Evolutionary conservation across 495 filamentous ascomycete genomes (phyloP).

Genomic region (Aspergillus asperescens): DNA sequence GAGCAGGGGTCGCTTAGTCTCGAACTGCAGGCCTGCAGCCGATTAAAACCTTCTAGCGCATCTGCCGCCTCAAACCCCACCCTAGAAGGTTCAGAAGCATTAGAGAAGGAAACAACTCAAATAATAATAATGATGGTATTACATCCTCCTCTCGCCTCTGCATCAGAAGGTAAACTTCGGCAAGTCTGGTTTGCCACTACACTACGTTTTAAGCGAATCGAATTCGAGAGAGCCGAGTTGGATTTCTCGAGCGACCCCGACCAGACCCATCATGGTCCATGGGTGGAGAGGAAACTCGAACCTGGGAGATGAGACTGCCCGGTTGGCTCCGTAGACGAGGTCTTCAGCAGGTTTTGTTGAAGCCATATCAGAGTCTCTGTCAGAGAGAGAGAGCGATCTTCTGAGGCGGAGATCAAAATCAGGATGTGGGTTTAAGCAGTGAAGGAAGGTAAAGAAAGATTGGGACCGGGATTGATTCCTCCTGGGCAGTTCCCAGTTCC

Average conservation of each 20-base stretch:
- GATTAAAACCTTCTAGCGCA: constrained; percentile 14
- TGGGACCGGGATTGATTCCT: too few relatives aligned
- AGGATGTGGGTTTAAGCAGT: neutral
- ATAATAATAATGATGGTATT: too few relatives aligned
- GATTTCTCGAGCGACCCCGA: neutral
- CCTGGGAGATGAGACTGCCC: neutral
- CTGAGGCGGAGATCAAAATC: neutral
- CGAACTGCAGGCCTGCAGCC: neutral
- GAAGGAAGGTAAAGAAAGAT: too few relatives aligned
- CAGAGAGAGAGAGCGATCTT: too few relatives aligned
- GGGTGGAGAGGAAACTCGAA: constrained; percentile 13
- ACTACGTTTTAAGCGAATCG: neutral
- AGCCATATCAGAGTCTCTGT: too few relatives aligned
- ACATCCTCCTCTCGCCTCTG: too few relatives aligned
- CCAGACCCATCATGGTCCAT: constrained; percentile 4
- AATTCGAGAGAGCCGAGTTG: neutral
- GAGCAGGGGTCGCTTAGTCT: neutral
- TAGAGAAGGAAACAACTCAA: constrained; percentile 6
- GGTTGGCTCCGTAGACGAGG: neutral
- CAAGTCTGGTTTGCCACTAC: constrained; percentile 2
- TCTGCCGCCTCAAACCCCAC: constrained; percentile 14
- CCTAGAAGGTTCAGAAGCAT: constrained; percentile 12
- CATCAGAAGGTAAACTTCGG: too few relatives aligned
- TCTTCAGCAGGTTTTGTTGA: too few relatives aligned
- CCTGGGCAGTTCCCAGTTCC: too few relatives aligned